phyloP scores from a whole-genome alignment of 495 filamentous ascomycete genomes.

The Penicillium diatomitis region DNA sequence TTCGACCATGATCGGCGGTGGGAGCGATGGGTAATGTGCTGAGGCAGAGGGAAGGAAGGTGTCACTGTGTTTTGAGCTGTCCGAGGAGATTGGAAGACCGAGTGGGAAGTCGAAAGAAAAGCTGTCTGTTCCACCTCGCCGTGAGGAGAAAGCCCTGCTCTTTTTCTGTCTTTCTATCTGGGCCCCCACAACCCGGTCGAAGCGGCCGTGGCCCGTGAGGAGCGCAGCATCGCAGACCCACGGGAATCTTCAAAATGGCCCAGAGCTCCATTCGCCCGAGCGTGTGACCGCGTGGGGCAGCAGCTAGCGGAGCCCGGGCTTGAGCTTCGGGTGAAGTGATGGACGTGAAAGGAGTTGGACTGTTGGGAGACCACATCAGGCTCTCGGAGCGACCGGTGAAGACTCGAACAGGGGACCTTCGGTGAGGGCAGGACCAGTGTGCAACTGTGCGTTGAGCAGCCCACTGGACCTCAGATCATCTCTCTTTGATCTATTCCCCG shows the following conservation, averaged over 20 bases:
- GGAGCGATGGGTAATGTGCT: not conserved
- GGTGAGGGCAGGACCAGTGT: too few relatives aligned
- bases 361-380: too few relatives aligned
- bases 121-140: not conserved
- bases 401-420: too few relatives aligned
- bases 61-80: not conserved
- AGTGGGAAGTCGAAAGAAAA: not conserved
- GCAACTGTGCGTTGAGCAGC: too few relatives aligned
- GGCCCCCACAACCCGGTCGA: too few relatives aligned
- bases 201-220: not conserved
- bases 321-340: too few relatives aligned
- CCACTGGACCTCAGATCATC: too few relatives aligned
- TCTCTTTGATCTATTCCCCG: too few relatives aligned
- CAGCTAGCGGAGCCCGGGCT: not conserved
- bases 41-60: not conserved
- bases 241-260: not conserved
- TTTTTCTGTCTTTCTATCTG: too few relatives aligned
- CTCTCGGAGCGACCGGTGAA: too few relatives aligned
- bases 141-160: too few relatives aligned
- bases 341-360: too few relatives aligned
- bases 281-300: conserved; percentile 14
- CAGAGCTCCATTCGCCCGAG: conserved; percentile 26
- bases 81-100: not conserved
- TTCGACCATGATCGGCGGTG: conserved; percentile 33
- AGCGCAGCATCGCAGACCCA: not conserved